Percentiles rank a stretch among this genome's conserved stretches.
phyloP scores from a whole-genome alignment of 139 green algal genomes.

The Micromonas commoda region DNA sequence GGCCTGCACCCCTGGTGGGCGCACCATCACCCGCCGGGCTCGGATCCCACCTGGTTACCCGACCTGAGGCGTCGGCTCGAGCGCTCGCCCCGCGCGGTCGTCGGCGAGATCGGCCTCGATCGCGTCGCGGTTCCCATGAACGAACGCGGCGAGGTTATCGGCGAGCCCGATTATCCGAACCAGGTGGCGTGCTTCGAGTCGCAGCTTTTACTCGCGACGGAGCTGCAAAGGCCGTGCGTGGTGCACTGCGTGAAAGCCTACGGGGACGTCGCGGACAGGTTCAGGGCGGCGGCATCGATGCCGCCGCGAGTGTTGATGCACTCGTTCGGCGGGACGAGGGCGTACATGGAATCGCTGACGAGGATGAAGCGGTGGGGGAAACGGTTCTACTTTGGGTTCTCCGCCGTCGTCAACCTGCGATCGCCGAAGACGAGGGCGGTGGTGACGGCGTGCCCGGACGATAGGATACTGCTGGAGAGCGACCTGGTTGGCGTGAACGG shows the following conservation, averaged over 20 bases:
- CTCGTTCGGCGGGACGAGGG: slow-evolving; percentile 6
- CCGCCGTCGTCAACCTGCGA: slow-evolving; percentile 12
- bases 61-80: neutral
- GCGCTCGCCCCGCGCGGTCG: neutral
- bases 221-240: slow-evolving; percentile 48
- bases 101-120: slow-evolving; percentile 34
- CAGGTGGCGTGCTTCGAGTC: slow-evolving; percentile 38
- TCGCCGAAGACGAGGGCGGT: slow-evolving; percentile 11
- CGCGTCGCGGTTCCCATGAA: slow-evolving; percentile 11
- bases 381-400: slow-evolving; percentile 24
- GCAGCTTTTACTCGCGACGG: slow-evolving; percentile 50
- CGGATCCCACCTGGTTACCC: slow-evolving; percentile 7
- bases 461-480: slow-evolving; percentile 45
- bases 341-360: neutral
- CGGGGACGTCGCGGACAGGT: slow-evolving; percentile 31
- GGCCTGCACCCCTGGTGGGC: slow-evolving; percentile 30
- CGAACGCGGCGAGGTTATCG: neutral
- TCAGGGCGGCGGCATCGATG: slow-evolving; percentile 8
- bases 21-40: neutral
- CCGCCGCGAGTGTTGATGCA: slow-evolving; percentile 21
- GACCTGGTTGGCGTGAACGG: slow-evolving; percentile 24
- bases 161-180: neutral
- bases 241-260: slow-evolving; percentile 58
- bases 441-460: slow-evolving; percentile 38
- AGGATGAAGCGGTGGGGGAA: slow-evolving; percentile 8